phyloP scores from a whole-genome alignment of 495 filamentous ascomycete species.

The Neurospora sp. region DNA sequence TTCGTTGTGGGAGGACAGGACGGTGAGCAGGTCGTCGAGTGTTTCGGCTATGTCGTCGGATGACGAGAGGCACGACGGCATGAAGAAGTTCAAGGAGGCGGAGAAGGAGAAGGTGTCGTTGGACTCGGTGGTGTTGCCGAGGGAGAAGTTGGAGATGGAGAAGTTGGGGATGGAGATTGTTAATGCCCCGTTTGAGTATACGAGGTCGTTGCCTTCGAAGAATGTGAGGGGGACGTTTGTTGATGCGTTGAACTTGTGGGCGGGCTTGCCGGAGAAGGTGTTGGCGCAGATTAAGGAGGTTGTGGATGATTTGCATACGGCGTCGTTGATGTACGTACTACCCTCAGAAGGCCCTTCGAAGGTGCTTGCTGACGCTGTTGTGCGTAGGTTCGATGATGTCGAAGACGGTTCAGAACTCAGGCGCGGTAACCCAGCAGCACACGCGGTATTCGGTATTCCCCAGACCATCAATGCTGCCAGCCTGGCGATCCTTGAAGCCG shows the following conservation, averaged over 20 bases:
- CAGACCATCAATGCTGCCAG: constrained; percentile 87
- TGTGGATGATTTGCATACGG: constrained; percentile 5
- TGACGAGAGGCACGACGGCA: background rate
- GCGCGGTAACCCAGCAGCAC: constrained; percentile 72
- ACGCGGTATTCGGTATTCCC: constrained; percentile 74
- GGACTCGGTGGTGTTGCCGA: background rate
- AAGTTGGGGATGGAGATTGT: background rate
- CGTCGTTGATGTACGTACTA: constrained; percentile 6
- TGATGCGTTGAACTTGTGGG: constrained; percentile 11
- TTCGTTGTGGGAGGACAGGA: background rate
- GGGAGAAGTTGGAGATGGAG: no score
- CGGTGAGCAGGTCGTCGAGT: background rate
- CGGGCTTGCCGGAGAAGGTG: background rate
- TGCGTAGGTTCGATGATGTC: constrained; percentile 55
- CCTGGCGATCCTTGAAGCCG: constrained; percentile 73
- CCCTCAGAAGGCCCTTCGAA: background rate
- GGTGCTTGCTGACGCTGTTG: background rate
- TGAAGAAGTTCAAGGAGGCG: background rate
- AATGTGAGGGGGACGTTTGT: constrained; percentile 6
- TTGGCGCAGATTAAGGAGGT: background rate
- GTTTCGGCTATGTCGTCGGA: background rate
- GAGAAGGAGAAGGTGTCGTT: background rate
- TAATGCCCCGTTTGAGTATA: constrained; percentile 6
- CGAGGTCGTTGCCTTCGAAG: constrained; percentile 10
- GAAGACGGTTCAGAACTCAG: constrained; percentile 67